Base-by-base conservation (phyloP, 2,329 filamentous ascomycete species). In the Nothophoma quercina region DNA sequence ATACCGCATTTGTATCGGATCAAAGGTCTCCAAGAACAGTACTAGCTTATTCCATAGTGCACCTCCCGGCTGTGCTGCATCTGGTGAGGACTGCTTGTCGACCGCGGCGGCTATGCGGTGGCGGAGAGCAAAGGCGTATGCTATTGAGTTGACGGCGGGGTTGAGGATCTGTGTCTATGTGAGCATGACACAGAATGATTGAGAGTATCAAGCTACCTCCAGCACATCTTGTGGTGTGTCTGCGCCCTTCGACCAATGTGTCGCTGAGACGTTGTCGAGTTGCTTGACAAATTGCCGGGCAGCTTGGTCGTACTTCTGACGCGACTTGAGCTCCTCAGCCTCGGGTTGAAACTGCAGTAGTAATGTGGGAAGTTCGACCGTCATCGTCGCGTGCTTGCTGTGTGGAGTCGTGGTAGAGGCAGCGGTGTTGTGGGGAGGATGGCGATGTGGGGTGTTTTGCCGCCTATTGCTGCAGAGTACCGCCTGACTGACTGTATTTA, bases 121-220 rank as follows among this genome's bases (percentile, higher is more conserved):
- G 38, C 78, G 70, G 29, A 89, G 76, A 38, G 83, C 75, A 56
- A 78, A 80, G 41, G 85, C 73, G 70, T 87, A 88, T 7, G 83
- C 77, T 56, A 88, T 78, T 15, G 83, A 82, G 67, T 88, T 84
- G 30, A 78, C 70, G 7, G 79, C 70, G 16, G 87, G 85, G 60
- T 87, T 78, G 51, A 87, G 73, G 26, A 79, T 60, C 71, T 79
- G 28, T 3, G 9, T 23, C 5, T 5, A 7, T 12, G 36, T 70
- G 32, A 70, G 60, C 23, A 12, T 16, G 16, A 16, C 16, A 4
- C 36, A 15, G 4, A 18, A 9, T 30, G 1, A n/a, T 7, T 13
- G 13, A 2, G 1, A 39, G 15, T 22, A 13, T 19, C 10, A 8
- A 25, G 65, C 29, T 63, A 74, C 72, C 48, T 75, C 67, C 36